Evolutionary conservation across 169 alveolate genomes (phyloP).

Genomic region (Plasmodium gaboni): DNA sequence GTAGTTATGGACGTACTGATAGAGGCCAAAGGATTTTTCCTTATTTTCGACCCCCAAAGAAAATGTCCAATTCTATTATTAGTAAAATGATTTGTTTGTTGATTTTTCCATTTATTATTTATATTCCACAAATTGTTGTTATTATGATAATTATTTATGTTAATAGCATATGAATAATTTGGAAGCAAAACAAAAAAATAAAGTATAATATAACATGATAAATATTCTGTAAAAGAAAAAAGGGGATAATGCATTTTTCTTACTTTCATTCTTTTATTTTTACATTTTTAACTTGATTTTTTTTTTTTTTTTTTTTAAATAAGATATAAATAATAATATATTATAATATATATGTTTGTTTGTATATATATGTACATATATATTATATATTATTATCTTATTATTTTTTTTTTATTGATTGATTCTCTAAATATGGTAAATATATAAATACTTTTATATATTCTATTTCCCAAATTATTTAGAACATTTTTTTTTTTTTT

Average conservation of each 20-base stretch:
- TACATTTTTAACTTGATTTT: conserved; percentile 77
- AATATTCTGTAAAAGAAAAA: conserved; percentile 13
- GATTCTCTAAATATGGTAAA: too few species aligned
- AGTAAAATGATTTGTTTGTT: neutral
- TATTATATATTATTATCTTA: too few species aligned
- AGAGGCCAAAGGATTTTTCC: conserved; percentile 5
- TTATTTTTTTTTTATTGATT: too few species aligned
- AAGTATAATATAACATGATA: neutral
- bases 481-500: too few species aligned
- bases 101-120: neutral
- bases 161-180: conserved; percentile 9
- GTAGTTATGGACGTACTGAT: neutral
- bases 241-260: conserved; percentile 92
- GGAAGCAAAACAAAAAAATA: conserved; percentile 6
- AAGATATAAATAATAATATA: too few species aligned
- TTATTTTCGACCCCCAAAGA: conserved; percentile 31
- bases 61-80: neutral
- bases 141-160: neutral
- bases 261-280: conserved; percentile 93
- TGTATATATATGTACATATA: too few species aligned
- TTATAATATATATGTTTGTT: too few species aligned
- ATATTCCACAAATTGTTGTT: neutral
- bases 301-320: neutral
- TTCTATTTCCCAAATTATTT: too few species aligned
- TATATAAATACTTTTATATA: too few species aligned